Evolutionary conservation across 805 yeast genomes (phyloP), one percentile per base, ranked within the genome.

Genomic region (Candida corydali): DNA sequence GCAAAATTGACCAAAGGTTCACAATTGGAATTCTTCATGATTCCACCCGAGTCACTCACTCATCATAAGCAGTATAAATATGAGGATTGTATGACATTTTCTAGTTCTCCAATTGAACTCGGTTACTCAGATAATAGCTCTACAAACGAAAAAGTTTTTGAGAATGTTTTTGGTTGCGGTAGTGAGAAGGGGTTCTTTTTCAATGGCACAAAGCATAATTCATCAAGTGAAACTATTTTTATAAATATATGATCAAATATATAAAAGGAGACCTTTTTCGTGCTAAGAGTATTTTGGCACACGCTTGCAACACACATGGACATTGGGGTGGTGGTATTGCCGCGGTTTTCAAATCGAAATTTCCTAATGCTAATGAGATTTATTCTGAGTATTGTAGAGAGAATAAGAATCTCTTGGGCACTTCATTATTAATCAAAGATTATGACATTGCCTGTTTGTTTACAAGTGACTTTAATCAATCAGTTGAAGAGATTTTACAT

Each of bases 311-410:
- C 52, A 78, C 87, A 26, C 64, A 68, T 17, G 95, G 95, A 0
- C 50, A 67, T 1, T 86, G 95, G 95, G 93, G 93, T 3, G 91
- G 86, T 3, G 96, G 95, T 0, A 74, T 86, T 2, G 95, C 95
- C 0, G 65, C 65, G 3, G 73, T 60, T 17, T 76, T 86, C 49
- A 73, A 69, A 17, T 37, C 47, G 12, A 55, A 62, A 31, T 86
- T 70, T 54, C 88, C 86, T 2, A 50, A 63, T 2, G 75, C 91
- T 3, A 82, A 75, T 47, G 45, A 53, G 30, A 44, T 49, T 3
- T 84, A 86, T 48, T 45, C 52, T 11, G 46, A 56, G 1, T 64
- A 69, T 46, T 79, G 85, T 51, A 32, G 39, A 5, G 31, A 49
- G 7, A 42, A 44, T 18, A 26, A 46, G 0, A 46, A 53, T 10